Base-by-base conservation (phyloP, 768 basidiomycete species). In the Grammothele lineata region DNA sequence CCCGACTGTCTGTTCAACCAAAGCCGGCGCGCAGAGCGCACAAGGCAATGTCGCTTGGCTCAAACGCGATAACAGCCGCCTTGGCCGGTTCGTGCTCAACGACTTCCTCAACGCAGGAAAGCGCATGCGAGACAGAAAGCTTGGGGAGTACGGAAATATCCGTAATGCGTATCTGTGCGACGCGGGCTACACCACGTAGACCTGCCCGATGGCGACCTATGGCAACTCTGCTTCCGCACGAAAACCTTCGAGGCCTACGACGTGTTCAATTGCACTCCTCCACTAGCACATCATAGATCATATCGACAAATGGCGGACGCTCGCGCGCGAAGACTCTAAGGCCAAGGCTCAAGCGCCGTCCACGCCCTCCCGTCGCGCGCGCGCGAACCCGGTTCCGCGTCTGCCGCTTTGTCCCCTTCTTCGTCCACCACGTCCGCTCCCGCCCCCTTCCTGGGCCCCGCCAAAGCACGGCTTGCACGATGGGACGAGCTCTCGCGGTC, bases 81-180 rank as follows among this genome's bases (percentile, higher is more conserved):
- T 40, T 0, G 47, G 43, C 3, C 53, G 50, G 0, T 75, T 73
- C 33, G 59, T 76, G n/a, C 67, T 87, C 1, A 71, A 75, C 33
- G 54, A 44, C 5, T 62, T 87, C 35, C 58, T 62, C 14, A 42
- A 45, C 0, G 72, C 71, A 9, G 85, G 77, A 0, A 47, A 61
- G 3, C 48, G 23, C 0, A 63, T 76, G 26, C 64, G 60, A 0
- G 59, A 67, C 0, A 57, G 67, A 6, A 58, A 72, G 0, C 61
- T 77, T 1, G 4, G n/a, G 0, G 30, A 58, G 5, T 83, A 77
- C 36, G 62, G 66, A 18, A 27, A 46, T 0, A 35, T 47, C 3
- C 35, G n/a, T 6, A 7, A 14, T 6, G 27, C 8, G 27, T 14
- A 30, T 14, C 7, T 7, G 27, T 7, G 27, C 27, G 23, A 19